These are phyloP conservation scores for Phaseolus lunatus DNA, from an alignment of 306 rosid species.

Conservation along the genomic window DNA sequence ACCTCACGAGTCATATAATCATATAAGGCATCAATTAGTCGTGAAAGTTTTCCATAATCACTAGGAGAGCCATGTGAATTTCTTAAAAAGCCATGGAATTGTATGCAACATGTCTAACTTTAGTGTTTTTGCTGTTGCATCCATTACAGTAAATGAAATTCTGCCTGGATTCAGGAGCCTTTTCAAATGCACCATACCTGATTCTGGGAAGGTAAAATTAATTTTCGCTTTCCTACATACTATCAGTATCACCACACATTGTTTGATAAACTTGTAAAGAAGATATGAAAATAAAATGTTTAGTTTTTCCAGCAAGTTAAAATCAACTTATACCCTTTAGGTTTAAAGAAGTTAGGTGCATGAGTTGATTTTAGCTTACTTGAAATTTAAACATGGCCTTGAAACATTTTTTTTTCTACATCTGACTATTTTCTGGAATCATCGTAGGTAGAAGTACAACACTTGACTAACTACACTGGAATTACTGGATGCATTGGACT, in stretches of 20 bases:
- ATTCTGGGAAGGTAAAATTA: constrained; percentile 61
- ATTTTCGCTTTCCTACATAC: constrained; percentile 17
- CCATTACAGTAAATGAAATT: constrained; percentile 58
- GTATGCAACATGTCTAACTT: constrained; percentile 22
- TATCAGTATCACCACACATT: not conserved
- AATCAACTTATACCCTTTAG: too few species aligned
- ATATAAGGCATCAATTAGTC: constrained; percentile 25
- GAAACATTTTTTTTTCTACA: not conserved
- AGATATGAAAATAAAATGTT: too few species aligned
- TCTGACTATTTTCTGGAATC: constrained; percentile 21
- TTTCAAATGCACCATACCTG: constrained; percentile 54
- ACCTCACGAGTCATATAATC: not conserved
- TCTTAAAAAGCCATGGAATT: constrained; percentile 9
- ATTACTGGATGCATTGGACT: constrained; percentile 69
- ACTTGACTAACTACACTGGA: constrained; percentile 54
- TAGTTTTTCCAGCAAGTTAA: too few species aligned
- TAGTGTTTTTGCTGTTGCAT: constrained; percentile 40
- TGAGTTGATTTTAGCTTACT: not conserved
- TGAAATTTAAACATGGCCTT: too few species aligned
- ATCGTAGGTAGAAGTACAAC: constrained; percentile 67
- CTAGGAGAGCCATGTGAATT: constrained; percentile 18
- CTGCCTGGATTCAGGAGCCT: constrained; percentile 66
- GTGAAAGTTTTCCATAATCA: constrained; percentile 18
- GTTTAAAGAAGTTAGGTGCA: not conserved
- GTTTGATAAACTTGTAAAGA: not conserved